These are phyloP conservation scores for Penicillium sp. DNA, from an alignment of 2,329 filamentous ascomycete genomes.

Conservation along the genomic window DNA sequence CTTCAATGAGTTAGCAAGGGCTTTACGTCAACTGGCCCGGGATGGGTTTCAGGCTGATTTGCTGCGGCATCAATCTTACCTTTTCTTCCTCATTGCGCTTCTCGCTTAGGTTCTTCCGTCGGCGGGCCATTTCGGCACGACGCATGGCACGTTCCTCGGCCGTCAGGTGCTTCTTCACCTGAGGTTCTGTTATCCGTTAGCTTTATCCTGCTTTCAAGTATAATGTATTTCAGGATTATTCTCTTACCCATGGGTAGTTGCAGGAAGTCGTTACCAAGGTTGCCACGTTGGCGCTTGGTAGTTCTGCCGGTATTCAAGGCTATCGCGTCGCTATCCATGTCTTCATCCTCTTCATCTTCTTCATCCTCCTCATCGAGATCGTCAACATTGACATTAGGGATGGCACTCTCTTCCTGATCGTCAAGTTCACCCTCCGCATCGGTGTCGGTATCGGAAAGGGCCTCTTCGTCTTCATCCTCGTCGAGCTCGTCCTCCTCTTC, in stretches of 20 bases:
- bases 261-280: slow-evolving; percentile 55
- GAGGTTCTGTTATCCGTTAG: slow-evolving; percentile 55
- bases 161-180: slow-evolving; percentile 71
- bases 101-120: slow-evolving; percentile 72
- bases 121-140: slow-evolving; percentile 71
- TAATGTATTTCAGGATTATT: not conserved
- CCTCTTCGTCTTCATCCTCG: slow-evolving; percentile 57
- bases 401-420: slow-evolving; percentile 51
- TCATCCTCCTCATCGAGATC: slow-evolving; percentile 45
- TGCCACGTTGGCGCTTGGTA: slow-evolving; percentile 68
- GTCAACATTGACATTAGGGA: slow-evolving; percentile 42
- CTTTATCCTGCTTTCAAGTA: not conserved
- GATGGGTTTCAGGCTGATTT: not conserved
- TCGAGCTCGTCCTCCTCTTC: slow-evolving; percentile 29
- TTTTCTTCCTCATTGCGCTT: slow-evolving; percentile 80
- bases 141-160: slow-evolving; percentile 74
- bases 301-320: slow-evolving; percentile 63
- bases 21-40: not conserved
- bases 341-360: slow-evolving; percentile 46
- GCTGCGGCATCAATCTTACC: slow-evolving; percentile 48
- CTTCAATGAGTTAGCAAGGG: slow-evolving; percentile 39
- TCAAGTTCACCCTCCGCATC: slow-evolving; percentile 52
- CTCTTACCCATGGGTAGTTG: slow-evolving; percentile 59
- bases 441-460: slow-evolving; percentile 49
- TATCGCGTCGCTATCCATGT: slow-evolving; percentile 47